phyloP scores from a whole-genome alignment of 805 yeast species.

The Ogataea kodamae region DNA sequence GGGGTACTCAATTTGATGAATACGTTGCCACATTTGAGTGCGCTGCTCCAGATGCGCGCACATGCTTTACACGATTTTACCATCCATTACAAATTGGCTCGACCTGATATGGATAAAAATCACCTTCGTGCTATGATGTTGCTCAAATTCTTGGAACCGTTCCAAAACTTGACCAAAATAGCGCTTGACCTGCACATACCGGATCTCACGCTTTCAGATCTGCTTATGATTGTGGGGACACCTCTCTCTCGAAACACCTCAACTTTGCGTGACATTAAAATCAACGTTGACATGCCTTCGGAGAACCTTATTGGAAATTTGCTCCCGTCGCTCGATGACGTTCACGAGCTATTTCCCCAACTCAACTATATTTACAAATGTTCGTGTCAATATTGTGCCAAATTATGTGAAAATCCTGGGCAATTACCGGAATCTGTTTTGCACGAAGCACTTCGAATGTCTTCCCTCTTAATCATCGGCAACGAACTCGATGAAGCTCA shows the following conservation, averaged over 20 bases:
- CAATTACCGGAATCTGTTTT: constrained; percentile 2
- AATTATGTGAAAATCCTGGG: constrained; percentile 13
- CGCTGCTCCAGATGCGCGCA: constrained; percentile 26
- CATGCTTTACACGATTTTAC: constrained; percentile 22
- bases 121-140: constrained; percentile 33
- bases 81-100: constrained; percentile 24
- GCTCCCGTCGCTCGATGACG: constrained; percentile 29
- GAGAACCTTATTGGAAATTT: constrained; percentile 31
- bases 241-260: constrained; percentile 27
- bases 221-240: constrained; percentile 33
- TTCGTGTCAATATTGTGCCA: constrained; percentile 23
- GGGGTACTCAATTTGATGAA: constrained; percentile 27
- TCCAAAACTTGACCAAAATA: constrained; percentile 19
- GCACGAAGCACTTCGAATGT: constrained; percentile 30
- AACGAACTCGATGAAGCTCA: constrained; percentile 29
- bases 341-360: constrained; percentile 28
- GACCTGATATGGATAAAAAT: constrained; percentile 31
- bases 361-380: constrained; percentile 28
- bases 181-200: constrained; percentile 27
- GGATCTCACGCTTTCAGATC: constrained; percentile 30
- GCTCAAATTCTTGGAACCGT: constrained; percentile 29
- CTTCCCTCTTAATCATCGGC: constrained; percentile 32
- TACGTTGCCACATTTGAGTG: constrained; percentile 27
- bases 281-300: constrained; percentile 29
- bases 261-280: constrained; percentile 25